Evolutionary conservation across 352 stramenopile genomes (phyloP).

Genomic region (Paralagenidium karlingii): DNA sequence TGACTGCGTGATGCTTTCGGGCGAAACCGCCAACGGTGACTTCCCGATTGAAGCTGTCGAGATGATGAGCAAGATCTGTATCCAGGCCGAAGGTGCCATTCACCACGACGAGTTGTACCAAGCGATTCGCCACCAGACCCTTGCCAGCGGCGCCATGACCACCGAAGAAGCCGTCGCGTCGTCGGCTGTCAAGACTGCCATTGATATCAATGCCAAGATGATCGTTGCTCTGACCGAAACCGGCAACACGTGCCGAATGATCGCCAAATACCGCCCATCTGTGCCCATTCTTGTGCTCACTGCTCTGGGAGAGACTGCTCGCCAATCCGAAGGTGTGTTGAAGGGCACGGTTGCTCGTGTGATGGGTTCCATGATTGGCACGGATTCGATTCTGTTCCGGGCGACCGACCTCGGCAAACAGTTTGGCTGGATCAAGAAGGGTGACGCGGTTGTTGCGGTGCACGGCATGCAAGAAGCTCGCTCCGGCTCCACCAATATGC

Average conservation of each 20-base stretch:
- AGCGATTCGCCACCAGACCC: constrained; percentile 54
- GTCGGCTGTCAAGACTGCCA: constrained; percentile 95
- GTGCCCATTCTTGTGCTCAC: constrained; percentile 81
- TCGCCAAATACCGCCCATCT: constrained; percentile 91
- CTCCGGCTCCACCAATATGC: constrained; percentile 85
- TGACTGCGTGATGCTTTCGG: constrained; percentile 97
- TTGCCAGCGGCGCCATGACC: constrained; percentile 60
- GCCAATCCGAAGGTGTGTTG: constrained; percentile 51
- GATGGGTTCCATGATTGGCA: constrained; percentile 83
- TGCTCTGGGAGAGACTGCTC: constrained; percentile 34
- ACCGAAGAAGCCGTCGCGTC: constrained; percentile 91
- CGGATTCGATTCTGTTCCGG: constrained; percentile 83
- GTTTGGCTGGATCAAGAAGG: constrained; percentile 77
- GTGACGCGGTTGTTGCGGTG: constrained; percentile 81
- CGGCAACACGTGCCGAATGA: constrained; percentile 86
- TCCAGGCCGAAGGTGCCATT: constrained; percentile 82
- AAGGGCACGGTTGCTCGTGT: constrained; percentile 55
- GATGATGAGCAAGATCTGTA: constrained; percentile 92
- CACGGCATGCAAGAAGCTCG: constrained; percentile 83
- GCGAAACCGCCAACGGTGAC: constrained; percentile 96
- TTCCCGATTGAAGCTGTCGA: constrained; percentile 91
- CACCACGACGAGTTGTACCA: constrained; percentile 86
- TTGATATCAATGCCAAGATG: constrained; percentile 93
- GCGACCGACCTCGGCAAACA: constrained; percentile 81
- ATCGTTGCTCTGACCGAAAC: constrained; percentile 96